Evolutionary conservation across 345 rosid species (phyloP).

Genomic region (Eucalyptus camaldulensis): DNA sequence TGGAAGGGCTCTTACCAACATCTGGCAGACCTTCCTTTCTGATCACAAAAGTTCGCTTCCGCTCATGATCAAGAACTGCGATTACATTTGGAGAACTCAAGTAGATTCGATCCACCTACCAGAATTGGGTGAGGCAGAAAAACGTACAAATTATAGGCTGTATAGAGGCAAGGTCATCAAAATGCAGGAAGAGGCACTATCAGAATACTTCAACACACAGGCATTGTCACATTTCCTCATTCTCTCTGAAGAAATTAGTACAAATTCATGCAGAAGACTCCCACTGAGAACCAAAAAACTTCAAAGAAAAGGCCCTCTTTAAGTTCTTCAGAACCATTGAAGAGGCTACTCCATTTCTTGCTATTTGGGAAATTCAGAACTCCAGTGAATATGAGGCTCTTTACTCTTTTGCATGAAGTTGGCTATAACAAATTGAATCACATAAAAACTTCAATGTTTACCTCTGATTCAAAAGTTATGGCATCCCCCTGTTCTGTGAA

Average conservation of each 20-base stretch:
- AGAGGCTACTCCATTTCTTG: not conserved
- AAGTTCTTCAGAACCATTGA: not conserved
- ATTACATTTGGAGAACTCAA: slow-evolving; percentile 44
- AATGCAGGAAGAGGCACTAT: not conserved
- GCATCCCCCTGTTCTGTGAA: slow-evolving; percentile 95
- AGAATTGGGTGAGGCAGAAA: not conserved
- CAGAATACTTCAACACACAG: not conserved
- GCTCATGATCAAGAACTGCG: slow-evolving; percentile 72
- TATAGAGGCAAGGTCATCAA: not conserved
- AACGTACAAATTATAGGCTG: not conserved
- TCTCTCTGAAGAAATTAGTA: not conserved
- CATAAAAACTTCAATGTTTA: not conserved
- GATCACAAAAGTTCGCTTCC: slow-evolving; percentile 55
- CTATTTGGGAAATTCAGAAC: not conserved
- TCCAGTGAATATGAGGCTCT: not conserved
- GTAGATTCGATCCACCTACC: slow-evolving; percentile 77
- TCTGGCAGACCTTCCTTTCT: slow-evolving; percentile 76
- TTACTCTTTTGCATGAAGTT: not conserved
- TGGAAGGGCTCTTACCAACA: slow-evolving; percentile 7
- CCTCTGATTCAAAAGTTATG: slow-evolving; percentile 89
- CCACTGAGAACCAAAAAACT: not conserved
- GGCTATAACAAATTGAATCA: not conserved
- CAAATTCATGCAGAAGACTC: not conserved
- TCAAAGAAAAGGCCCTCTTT: not conserved
- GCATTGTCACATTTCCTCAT: not conserved